Evolutionary conservation across 1,284 basidiomycete species (phyloP).

Genomic region (Tylopilus sp.): DNA sequence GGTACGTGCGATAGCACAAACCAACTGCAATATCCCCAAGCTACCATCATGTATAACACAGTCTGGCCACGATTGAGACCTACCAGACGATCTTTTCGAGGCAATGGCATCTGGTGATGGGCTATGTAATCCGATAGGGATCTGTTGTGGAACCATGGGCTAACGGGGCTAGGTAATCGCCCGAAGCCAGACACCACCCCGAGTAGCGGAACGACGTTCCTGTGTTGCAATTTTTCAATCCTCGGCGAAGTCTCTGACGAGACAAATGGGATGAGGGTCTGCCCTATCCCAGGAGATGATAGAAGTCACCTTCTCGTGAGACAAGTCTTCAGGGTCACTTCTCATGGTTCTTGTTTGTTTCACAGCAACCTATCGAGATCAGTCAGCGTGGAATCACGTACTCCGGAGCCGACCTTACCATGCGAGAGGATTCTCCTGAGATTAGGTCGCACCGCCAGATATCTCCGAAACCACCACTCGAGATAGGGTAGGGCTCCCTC

Average conservation of each 20-base stretch:
- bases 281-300: not conserved
- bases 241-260: constrained; percentile 27
- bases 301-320: constrained; percentile 17
- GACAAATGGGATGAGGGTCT: not conserved
- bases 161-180: constrained; percentile 24
- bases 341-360: constrained; percentile 15
- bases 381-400: not conserved
- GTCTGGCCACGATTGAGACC: not conserved
- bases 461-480: constrained; percentile 21
- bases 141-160: constrained; percentile 30
- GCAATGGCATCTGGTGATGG: not conserved
- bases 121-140: constrained; percentile 23
- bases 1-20: constrained; percentile 27
- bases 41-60: constrained; percentile 4
- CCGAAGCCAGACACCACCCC: constrained; percentile 24
- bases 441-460: constrained; percentile 28
- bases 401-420: constrained; percentile 4
- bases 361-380: constrained; percentile 22
- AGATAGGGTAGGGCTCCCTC: constrained; percentile 11
- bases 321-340: not conserved
- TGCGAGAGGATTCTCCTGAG: not conserved
- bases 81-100: constrained; percentile 17
- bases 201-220: constrained; percentile 29
- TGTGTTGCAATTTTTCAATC: constrained; percentile 22
- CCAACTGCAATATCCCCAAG: constrained; percentile 27